Base-by-base conservation (phyloP, 805 yeast species). In the Candida verbasci region DNA sequence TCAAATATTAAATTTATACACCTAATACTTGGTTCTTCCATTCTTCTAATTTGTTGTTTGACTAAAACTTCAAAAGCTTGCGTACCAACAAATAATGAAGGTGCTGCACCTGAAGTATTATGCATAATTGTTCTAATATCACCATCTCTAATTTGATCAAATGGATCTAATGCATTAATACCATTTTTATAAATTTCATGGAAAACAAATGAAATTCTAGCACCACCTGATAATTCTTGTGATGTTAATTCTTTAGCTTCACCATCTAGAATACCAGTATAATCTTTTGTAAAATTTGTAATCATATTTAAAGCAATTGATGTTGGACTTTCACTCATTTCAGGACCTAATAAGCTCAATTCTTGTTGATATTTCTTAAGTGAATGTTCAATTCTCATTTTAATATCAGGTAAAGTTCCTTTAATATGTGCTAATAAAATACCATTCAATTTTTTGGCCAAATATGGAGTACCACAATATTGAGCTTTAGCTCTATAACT, bases 401-500 rank as follows among this genome's bases (percentile, higher is more conserved):
- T 93, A 52, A 93, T 93, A 48, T 93, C 97, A 12, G 98, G 98
- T 55, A 67, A 58, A 27, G 63, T 58, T 41, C 67, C 56, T 49
- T 62, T 62, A 60, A 93, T 93, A 64, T 93, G 98, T 56, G 82
- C 87, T 64, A 87, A 72, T 50, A 93, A 74, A 49, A 93, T 86
- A 29, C 83, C 79, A 62, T 86, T 93, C 55, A 93, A 76, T 62
- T 88, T 86, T 58, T 87, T 85, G 35, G 97, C 96, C 56, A 93
- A 71, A 60, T 83, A 93, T 27, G 97, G 97, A n/a, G 98, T 93
- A 60, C 98, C 98, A 64, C 98, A 93, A 66, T 80, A 91, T 54
- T 86, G 94, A 6, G 97, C 91, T 58, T 91, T 93, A 22, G 93
- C 82, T 49, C 87, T 76, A 64, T 93, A 93, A 16, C 95, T 79